Percentiles rank a stretch among this genome's conserved stretches.
phyloP scores from a whole-genome alignment of 805 yeast genomes.

The Kluyveromyces siamensis region DNA sequence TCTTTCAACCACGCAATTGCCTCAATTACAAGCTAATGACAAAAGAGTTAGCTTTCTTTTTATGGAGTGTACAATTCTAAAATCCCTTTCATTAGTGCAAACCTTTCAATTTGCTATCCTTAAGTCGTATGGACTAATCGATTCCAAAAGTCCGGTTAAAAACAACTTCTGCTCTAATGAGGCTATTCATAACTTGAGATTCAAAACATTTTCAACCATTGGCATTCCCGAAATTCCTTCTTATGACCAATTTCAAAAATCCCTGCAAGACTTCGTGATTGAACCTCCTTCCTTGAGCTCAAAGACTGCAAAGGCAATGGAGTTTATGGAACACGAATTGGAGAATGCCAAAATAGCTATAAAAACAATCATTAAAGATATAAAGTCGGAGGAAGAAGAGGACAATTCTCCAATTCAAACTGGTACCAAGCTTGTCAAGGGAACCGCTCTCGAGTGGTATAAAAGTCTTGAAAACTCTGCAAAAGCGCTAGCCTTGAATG shows the following conservation, averaged over 20 bases:
- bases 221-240: constrained; percentile 66
- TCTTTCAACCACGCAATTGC: constrained; percentile 29
- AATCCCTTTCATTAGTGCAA: constrained; percentile 28
- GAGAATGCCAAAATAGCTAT: constrained; percentile 9
- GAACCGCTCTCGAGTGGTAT: constrained; percentile 26
- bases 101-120: constrained; percentile 25
- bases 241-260: constrained; percentile 25
- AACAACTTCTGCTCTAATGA: constrained; percentile 22
- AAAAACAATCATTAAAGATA: constrained; percentile 11
- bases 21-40: constrained; percentile 26
- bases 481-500: constrained; percentile 9
- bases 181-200: constrained; percentile 44
- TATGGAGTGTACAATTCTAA: constrained; percentile 17
- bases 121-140: constrained; percentile 18
- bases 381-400: constrained; percentile 13
- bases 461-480: constrained; percentile 15
- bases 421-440: constrained; percentile 22
- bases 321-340: constrained; percentile 14
- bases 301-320: constrained; percentile 11
- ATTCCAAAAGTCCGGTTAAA: constrained; percentile 16
- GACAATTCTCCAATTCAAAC: constrained; percentile 14
- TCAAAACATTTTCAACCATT: constrained; percentile 72
- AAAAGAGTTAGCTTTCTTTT: constrained; percentile 18
- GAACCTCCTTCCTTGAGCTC: constrained; percentile 12
- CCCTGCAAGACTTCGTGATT: constrained; percentile 15